phyloP scores from a whole-genome alignment of 176 grass and related monocot species.

The Hordeum marinum region DNA sequence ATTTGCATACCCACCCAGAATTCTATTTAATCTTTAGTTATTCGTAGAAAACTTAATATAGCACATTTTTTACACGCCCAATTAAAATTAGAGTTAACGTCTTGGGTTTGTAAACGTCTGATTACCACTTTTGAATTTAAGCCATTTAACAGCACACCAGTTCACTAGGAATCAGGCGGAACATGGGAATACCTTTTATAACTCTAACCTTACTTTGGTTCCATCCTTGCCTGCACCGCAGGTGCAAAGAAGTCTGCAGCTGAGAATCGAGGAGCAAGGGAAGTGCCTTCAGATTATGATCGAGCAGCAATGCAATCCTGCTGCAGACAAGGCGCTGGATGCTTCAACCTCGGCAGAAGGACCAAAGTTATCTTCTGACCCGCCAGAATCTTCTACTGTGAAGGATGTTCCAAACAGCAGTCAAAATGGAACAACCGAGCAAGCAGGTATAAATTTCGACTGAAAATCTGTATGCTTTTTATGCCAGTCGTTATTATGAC shows the following conservation, averaged over 20 bases:
- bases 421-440: slow-evolving; percentile 34
- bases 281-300: slow-evolving; percentile 81
- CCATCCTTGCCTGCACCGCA: neutral
- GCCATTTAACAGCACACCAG: neutral
- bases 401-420: slow-evolving; percentile 26
- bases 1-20: neutral
- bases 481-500: neutral
- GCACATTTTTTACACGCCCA: too few species aligned
- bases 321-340: slow-evolving; percentile 30
- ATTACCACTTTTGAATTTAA: neutral
- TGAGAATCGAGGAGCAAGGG: slow-evolving; percentile 87
- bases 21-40: neutral
- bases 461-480: neutral
- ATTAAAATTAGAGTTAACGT: neutral
- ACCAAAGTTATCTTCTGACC: slow-evolving; percentile 32
- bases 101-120: neutral
- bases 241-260: slow-evolving; percentile 85
- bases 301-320: slow-evolving; percentile 58
- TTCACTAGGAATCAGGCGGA: neutral
- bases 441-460: slow-evolving; percentile 17
- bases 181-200: neutral
- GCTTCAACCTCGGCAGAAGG: slow-evolving; percentile 35
- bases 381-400: slow-evolving; percentile 17
- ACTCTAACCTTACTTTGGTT: neutral
- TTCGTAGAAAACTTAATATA: neutral